Conservation (phyloP, 2,329 filamentous ascomycete genomes). For the Ciborinia camelliae region DNA sequence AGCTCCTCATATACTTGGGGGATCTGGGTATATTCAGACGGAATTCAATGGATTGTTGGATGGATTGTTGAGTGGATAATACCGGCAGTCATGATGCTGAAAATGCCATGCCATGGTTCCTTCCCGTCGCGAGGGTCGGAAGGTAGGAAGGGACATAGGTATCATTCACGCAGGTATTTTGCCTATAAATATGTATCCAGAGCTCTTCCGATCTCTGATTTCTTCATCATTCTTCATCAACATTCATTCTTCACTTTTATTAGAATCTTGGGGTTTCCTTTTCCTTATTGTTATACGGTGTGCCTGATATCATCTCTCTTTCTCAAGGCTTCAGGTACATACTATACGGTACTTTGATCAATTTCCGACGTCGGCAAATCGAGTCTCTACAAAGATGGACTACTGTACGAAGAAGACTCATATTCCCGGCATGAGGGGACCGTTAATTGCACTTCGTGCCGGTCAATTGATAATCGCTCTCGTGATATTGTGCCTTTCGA, state of each 20-base stretch:
- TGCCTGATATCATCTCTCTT: too few relatives aligned
- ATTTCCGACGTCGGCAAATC: too few relatives aligned
- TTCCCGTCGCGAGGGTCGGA: neutral
- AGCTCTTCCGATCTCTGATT: neutral
- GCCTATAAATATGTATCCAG: too few relatives aligned
- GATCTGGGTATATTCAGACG: too few relatives aligned
- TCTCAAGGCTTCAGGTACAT: too few relatives aligned
- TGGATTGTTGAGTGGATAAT: neutral
- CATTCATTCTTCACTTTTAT: too few relatives aligned
- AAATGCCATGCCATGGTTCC: neutral
- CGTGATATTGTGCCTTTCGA: slow-evolving; percentile 5
- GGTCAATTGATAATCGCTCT: slow-evolving; percentile 11
- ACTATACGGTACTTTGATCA: too few relatives aligned
- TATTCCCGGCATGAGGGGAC: neutral
- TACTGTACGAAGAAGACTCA: neutral
- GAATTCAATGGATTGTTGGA: too few relatives aligned
- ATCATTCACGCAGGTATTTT: too few relatives aligned
- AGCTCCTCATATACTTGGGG: too few relatives aligned
- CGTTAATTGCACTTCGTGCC: slow-evolving; percentile 2
- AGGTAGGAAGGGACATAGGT: neutral
- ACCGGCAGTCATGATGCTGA: neutral
- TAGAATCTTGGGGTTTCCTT: neutral
- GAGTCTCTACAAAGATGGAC: neutral
- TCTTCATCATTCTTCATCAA: neutral
- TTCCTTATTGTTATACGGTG: too few relatives aligned